phyloP scores from a whole-genome alignment of 2,329 filamentous ascomycete genomes.

The Chaetomiaceae sp. region DNA sequence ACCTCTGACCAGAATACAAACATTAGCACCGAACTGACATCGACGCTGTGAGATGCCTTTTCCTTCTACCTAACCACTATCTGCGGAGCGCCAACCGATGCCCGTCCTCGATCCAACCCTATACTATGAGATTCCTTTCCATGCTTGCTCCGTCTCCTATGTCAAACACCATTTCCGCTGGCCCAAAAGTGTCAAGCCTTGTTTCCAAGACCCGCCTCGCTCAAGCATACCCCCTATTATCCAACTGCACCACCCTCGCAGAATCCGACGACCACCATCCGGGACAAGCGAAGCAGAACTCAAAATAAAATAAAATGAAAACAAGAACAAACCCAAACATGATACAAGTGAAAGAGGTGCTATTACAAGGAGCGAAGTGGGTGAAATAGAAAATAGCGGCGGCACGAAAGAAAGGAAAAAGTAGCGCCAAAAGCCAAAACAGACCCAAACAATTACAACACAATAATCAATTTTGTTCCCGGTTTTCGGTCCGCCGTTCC shows the following conservation, averaged over 20 bases:
- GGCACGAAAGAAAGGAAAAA: constrained; percentile 8
- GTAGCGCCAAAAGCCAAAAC: constrained; percentile 1
- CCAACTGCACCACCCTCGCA: not conserved
- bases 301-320: not conserved
- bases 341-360: constrained; percentile 18
- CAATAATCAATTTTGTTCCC: constrained; percentile 14
- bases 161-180: too few relatives aligned
- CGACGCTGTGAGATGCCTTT: not conserved
- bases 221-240: not conserved
- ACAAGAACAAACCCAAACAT: constrained; percentile 11
- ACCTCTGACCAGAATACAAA: too few relatives aligned
- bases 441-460: constrained; percentile 17
- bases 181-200: not conserved
- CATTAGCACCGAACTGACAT: too few relatives aligned
- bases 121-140: constrained; percentile 7
- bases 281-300: constrained; percentile 13
- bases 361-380: constrained; percentile 24
- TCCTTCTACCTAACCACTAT: constrained; percentile 4
- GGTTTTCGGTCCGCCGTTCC: not conserved
- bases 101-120: constrained; percentile 1
- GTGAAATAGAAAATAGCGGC: not conserved
- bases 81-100: not conserved
- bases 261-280: constrained; percentile 7
- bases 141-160: not conserved
- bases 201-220: not conserved